Percentiles rank a stretch among this genome's conserved stretches.
These are phyloP conservation scores for Phialemoniopsis sp. DNA, from an alignment of 2,329 filamentous ascomycete genomes.

Conservation along the genomic window DNA sequence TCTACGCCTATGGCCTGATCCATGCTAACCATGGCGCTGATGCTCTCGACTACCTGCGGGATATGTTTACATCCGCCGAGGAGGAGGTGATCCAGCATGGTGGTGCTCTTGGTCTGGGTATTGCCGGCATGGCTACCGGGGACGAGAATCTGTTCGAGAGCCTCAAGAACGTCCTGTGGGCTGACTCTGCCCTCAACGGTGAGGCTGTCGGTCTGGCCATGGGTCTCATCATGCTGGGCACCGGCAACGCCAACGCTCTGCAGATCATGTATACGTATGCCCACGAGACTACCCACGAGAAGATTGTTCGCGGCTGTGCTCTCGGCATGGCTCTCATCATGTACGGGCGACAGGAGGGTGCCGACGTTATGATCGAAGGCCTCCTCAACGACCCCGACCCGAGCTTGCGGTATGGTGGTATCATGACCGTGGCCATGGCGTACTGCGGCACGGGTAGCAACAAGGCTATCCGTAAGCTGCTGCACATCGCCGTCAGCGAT, in stretches of 20 bases:
- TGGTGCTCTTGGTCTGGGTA: conserved; percentile 89
- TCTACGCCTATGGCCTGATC: conserved; percentile 93
- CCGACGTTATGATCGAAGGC: conserved; percentile 90
- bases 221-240: conserved; percentile 97
- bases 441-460: conserved; percentile 98
- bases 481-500: conserved; percentile 95
- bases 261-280: conserved; percentile 98
- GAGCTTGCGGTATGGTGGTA: conserved; percentile 90
- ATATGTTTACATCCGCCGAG: conserved; percentile 69
- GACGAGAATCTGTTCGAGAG: conserved; percentile 88
- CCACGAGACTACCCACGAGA: conserved; percentile 97
- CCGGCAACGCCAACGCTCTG: conserved; percentile 88
- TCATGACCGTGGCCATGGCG: conserved; percentile 96
- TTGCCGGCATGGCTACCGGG: conserved; percentile 96
- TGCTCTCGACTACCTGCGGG: conserved; percentile 75
- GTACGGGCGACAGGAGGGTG: conserved; percentile 92
- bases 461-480: conserved; percentile 92
- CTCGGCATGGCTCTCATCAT: conserved; percentile 98
- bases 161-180: conserved; percentile 82
- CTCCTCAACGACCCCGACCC: conserved; percentile 92
- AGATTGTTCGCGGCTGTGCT: conserved; percentile 93
- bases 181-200: conserved; percentile 92
- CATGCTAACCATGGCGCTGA: conserved; percentile 96
- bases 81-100: conserved; percentile 97
- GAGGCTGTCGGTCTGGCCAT: conserved; percentile 94